These are phyloP conservation scores for Acorus calamus DNA, from an alignment of 106 monocot species.

Conservation along the genomic window DNA sequence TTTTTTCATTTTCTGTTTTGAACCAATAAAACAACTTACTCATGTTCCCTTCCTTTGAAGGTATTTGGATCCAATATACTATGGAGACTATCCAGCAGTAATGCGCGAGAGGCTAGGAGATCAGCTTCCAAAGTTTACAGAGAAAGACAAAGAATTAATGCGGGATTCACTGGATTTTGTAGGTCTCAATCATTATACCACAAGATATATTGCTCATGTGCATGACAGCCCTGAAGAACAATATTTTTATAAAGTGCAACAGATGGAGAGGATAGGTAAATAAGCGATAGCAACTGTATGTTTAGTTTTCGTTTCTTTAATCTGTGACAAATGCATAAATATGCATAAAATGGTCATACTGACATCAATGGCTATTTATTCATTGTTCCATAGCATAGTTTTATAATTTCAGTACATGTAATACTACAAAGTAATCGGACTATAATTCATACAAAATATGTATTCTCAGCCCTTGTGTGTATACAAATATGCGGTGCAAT, in stretches of 20 bases:
- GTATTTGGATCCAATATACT: slow-evolving; percentile 90
- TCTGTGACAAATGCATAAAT: too few relatives aligned
- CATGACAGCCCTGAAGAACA: slow-evolving; percentile 10
- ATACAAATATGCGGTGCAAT: too few relatives aligned
- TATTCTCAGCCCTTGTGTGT: too few relatives aligned
- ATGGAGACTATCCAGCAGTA: slow-evolving; percentile 73
- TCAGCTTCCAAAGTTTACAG: slow-evolving; percentile 61
- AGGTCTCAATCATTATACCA: slow-evolving; percentile 88
- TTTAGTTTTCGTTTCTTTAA: too few relatives aligned
- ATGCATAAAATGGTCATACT: too few relatives aligned
- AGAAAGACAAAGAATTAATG: slow-evolving; percentile 50
- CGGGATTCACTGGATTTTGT: slow-evolving; percentile 71
- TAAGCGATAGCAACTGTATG: too few relatives aligned
- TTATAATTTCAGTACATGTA: too few relatives aligned
- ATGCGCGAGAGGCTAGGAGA: slow-evolving; percentile 75
- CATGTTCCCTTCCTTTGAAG: slow-evolving; percentile 20
- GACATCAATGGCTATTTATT: too few relatives aligned
- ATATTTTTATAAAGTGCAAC: slow-evolving; percentile 45
- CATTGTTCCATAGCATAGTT: too few relatives aligned
- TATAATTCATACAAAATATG: too few relatives aligned
- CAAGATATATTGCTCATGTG: slow-evolving; percentile 64
- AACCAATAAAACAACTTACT: not conserved
- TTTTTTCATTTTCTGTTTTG: not conserved
- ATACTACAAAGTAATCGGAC: too few relatives aligned
- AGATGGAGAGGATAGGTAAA: slow-evolving; percentile 70